Conservation (phyloP, 2,329 filamentous ascomycete species). For the Daldinia sp. region DNA sequence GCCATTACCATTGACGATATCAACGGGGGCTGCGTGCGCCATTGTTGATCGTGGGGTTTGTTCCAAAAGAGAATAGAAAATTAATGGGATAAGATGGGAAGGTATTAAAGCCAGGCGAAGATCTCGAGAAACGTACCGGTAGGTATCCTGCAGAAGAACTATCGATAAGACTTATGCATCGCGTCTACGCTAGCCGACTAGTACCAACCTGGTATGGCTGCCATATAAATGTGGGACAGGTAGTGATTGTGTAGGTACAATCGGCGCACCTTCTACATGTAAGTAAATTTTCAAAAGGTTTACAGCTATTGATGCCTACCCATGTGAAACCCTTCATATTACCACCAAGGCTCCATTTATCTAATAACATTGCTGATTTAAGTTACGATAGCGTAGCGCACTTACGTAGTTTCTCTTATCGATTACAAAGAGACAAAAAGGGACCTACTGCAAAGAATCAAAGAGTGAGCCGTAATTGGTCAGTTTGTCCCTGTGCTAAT, state of each 20-base stretch:
- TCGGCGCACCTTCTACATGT: too few relatives aligned
- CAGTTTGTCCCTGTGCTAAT: background rate
- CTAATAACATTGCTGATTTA: too few relatives aligned
- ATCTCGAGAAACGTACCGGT: background rate
- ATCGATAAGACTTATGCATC: background rate
- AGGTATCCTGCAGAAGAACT: background rate
- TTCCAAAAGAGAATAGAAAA: background rate
- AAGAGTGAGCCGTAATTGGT: background rate
- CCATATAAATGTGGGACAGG: background rate
- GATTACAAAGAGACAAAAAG: background rate
- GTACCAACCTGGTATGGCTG: background rate
- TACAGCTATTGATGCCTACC: background rate
- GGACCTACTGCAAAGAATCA: background rate
- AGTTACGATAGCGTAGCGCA: background rate
- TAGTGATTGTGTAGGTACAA: too few relatives aligned
- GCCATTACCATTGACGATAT: conserved; percentile 63
- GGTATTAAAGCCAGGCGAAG: conserved; percentile 1
- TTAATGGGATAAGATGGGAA: conserved; percentile 18
- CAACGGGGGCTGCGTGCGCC: conserved; percentile 59
- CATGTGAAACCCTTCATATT: too few relatives aligned
- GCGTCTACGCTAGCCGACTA: background rate
- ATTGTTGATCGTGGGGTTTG: conserved; percentile 48
- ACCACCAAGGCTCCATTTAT: too few relatives aligned
- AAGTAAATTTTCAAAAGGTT: background rate
- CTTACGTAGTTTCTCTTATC: background rate